Base-by-base conservation (phyloP, 306 rosid species). In the Malus orientalis region DNA sequence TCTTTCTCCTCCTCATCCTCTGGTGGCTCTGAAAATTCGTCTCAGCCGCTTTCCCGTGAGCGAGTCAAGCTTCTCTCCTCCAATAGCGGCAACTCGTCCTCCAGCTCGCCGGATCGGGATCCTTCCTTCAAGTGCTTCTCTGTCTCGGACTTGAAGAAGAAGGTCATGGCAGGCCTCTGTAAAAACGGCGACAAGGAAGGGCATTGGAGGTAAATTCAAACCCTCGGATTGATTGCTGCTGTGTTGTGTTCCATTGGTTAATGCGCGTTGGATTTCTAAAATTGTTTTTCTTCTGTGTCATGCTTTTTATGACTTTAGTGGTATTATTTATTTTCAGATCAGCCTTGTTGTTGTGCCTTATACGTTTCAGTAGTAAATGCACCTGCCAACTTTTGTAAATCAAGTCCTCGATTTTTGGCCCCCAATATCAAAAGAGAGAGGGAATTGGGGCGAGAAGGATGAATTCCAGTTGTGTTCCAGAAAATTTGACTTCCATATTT, bases 41-140 rank as follows among this genome's bases (percentile, higher is more conserved):
- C 96, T 6, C 96, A 89, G 76, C 86, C 74, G 6, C 84, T 85
- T 4, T 91, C 92, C 0, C 85, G 87, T 49, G 98, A 95, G 27
- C 89, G 93, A 71, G 91, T 92, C 44, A 89, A 87, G 85, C 96
- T 96, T 30, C 93, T 96, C 6, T 77, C 82, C 7, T 27, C 85
- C 23, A 58, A 19, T 60, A 18, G 38, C 70, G 12, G 38, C 22
- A 38, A 42, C 67, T 85, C 90, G 0, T 79, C 91, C 12, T 67
- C 88, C 10, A 86, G 84, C n/a, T 82, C 84, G 8, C 61, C 38
- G 2, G 62, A 51, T n/a, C 71, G 85, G 23, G 93, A 92, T 74
- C 90, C 89, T 73, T 83, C 88, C 49, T 96, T 96, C 77, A 96
- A 96, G 84, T 96, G 99, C 78, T 96, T 96, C 87, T 96, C 99